Conservation (phyloP, 805 yeast species). For the Starmerella apis region DNA sequence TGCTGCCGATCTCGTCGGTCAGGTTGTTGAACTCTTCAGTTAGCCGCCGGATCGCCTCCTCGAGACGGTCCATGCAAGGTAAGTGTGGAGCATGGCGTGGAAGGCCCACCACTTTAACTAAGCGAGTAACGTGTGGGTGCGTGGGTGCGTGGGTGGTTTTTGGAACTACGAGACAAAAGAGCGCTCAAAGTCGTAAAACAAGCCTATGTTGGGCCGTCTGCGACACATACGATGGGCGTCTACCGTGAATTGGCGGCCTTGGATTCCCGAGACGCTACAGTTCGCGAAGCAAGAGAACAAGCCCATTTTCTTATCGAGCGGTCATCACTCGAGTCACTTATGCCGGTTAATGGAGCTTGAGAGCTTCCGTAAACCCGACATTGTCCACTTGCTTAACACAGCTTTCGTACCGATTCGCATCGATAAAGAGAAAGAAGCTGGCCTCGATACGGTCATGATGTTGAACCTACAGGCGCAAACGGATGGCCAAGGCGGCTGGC, state of each 20-base stretch:
- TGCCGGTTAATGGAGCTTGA: slow-evolving; percentile 35
- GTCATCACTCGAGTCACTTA: slow-evolving; percentile 34
- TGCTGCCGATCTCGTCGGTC: slow-evolving; percentile 4
- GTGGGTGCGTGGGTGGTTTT: background rate
- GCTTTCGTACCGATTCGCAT: slow-evolving; percentile 33
- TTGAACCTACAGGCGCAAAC: slow-evolving; percentile 32
- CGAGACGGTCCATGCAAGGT: slow-evolving; percentile 13
- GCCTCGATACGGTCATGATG: slow-evolving; percentile 34
- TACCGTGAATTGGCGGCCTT: slow-evolving; percentile 30
- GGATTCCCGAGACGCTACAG: slow-evolving; percentile 30
- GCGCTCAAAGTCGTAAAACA: too few species aligned
- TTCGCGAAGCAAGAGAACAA: slow-evolving; percentile 29
- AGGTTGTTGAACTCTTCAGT: slow-evolving; percentile 13
- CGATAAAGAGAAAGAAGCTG: slow-evolving; percentile 36
- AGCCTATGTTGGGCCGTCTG: background rate
- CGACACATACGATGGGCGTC: background rate
- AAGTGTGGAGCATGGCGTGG: background rate
- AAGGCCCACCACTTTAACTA: background rate
- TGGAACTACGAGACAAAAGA: background rate
- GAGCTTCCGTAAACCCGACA: slow-evolving; percentile 25
- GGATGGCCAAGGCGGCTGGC: slow-evolving; percentile 35
- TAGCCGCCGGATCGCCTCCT: slow-evolving; percentile 12
- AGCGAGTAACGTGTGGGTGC: background rate
- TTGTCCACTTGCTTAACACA: slow-evolving; percentile 30
- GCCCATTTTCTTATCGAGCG: slow-evolving; percentile 34